phyloP scores from a whole-genome alignment of 1,284 basidiomycete genomes.

The Austroboletus olivaceoglutinosus region DNA sequence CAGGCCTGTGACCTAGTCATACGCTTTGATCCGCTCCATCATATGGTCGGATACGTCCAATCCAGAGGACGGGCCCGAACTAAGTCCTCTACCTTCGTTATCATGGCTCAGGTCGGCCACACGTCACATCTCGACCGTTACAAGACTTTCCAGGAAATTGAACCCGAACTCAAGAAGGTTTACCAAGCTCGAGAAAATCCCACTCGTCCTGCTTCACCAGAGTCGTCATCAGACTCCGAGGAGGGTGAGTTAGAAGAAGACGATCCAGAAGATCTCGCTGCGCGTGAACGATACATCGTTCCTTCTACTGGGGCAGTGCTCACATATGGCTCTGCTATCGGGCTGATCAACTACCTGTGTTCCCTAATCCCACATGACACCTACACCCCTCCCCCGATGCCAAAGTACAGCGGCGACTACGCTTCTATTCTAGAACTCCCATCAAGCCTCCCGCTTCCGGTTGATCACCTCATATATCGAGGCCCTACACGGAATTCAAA shows the following conservation, averaged over 20 bases:
- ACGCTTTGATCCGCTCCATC: slow-evolving; percentile 73
- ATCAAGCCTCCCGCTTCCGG: slow-evolving; percentile 59
- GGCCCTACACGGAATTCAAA: slow-evolving; percentile 65
- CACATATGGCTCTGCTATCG: slow-evolving; percentile 71
- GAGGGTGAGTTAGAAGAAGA: slow-evolving; percentile 40
- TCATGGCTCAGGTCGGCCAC: slow-evolving; percentile 71
- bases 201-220: slow-evolving; percentile 29
- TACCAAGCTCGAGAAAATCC: slow-evolving; percentile 54
- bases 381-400: slow-evolving; percentile 59
- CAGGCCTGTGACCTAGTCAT: slow-evolving; percentile 83
- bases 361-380: slow-evolving; percentile 69
- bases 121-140: slow-evolving; percentile 55
- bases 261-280: slow-evolving; percentile 54
- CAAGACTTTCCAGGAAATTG: slow-evolving; percentile 52
- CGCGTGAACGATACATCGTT: slow-evolving; percentile 70
- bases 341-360: slow-evolving; percentile 69
- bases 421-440: slow-evolving; percentile 62
- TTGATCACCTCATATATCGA: slow-evolving; percentile 49
- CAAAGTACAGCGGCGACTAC: slow-evolving; percentile 63
- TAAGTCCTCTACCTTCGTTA: slow-evolving; percentile 69
- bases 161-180: slow-evolving; percentile 59
- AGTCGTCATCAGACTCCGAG: slow-evolving; percentile 30
- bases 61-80: slow-evolving; percentile 81
- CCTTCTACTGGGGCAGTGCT: slow-evolving; percentile 70
- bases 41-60: slow-evolving; percentile 81